Evolutionary conservation across 768 basidiomycete genomes (phyloP).

Genomic region (Suillus ampliporus): DNA sequence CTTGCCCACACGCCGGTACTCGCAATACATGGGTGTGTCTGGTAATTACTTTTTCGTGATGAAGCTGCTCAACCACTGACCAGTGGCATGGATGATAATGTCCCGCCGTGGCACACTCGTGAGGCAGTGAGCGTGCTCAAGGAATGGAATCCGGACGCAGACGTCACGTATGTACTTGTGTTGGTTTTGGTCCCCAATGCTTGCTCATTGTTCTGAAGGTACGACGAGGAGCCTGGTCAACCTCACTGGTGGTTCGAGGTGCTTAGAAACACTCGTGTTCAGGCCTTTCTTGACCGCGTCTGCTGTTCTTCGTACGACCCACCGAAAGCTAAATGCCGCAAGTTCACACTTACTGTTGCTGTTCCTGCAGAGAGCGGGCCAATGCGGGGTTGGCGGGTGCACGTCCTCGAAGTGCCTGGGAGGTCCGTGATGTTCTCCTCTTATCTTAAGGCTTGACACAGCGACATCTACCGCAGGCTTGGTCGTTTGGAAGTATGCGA

Average conservation of each 20-base stretch:
- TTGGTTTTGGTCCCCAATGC: constrained; percentile 2
- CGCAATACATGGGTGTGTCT: constrained; percentile 76
- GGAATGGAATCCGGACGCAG: constrained; percentile 57
- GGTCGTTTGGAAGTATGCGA: constrained; percentile 11
- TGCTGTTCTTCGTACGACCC: constrained; percentile 13
- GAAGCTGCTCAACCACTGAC: background rate
- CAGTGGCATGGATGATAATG: constrained; percentile 83
- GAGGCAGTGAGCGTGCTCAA: constrained; percentile 64
- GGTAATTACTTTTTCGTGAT: background rate
- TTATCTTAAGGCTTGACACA: background rate
- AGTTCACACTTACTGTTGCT: constrained; percentile 77
- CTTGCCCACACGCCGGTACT: constrained; percentile 70
- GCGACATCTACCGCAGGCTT: background rate
- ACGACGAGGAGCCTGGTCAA: constrained; percentile 63
- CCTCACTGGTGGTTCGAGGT: constrained; percentile 76
- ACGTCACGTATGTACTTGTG: constrained; percentile 52
- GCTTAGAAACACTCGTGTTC: constrained; percentile 59
- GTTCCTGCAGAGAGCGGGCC: constrained; percentile 72
- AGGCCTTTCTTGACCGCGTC: constrained; percentile 56
- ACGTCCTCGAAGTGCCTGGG: constrained; percentile 65
- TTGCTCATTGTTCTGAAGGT: constrained; percentile 40
- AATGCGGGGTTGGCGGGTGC: constrained; percentile 72
- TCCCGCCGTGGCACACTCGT: constrained; percentile 85
- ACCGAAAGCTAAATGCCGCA: background rate
- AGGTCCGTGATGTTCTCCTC: constrained; percentile 48